A percentile compares a stretch with the other conserved stretches of the same genome.
These are phyloP conservation scores for Grosmannia clavigera DNA, from an alignment of 2,329 filamentous ascomycete species.

Conservation along the genomic window DNA sequence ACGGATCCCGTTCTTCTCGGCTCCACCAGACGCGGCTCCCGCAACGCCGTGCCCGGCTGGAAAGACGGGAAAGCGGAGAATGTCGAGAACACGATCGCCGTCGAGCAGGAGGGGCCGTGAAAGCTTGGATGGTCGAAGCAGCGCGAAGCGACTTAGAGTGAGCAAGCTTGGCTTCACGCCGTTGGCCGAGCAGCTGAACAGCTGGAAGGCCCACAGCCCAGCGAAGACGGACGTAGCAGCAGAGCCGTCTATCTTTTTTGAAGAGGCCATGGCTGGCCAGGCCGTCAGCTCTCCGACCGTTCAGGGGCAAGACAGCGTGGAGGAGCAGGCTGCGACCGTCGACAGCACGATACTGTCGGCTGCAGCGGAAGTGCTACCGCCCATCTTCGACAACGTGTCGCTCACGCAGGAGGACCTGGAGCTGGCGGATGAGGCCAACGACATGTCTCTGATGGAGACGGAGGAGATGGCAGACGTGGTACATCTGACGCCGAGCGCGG, in stretches of 20 bases:
- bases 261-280: constrained; percentile 44
- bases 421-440: constrained; percentile 45
- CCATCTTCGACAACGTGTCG: constrained; percentile 32
- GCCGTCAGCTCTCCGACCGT: no score
- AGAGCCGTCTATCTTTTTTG: constrained; percentile 37
- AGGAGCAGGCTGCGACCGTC: neutral
- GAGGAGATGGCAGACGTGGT: constrained; percentile 24
- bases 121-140: constrained; percentile 16
- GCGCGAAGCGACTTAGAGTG: constrained; percentile 15
- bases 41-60: constrained; percentile 29
- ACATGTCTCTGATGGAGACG: constrained; percentile 43
- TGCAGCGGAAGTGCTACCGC: constrained; percentile 16
- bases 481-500: constrained; percentile 14
- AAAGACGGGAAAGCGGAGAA: constrained; percentile 4
- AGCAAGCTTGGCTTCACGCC: constrained; percentile 46
- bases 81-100: constrained; percentile 8
- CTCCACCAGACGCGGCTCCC: constrained; percentile 18
- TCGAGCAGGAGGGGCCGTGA: neutral
- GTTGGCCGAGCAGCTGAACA: constrained; percentile 45
- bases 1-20: neutral
- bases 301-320: no score
- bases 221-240: constrained; percentile 21
- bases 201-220: constrained; percentile 52
- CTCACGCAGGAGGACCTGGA: constrained; percentile 44
- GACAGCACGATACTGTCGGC: neutral